phyloP scores from a whole-genome alignment of 2,329 filamentous ascomycete genomes.

The Phyllosticta paracitricarpa region DNA sequence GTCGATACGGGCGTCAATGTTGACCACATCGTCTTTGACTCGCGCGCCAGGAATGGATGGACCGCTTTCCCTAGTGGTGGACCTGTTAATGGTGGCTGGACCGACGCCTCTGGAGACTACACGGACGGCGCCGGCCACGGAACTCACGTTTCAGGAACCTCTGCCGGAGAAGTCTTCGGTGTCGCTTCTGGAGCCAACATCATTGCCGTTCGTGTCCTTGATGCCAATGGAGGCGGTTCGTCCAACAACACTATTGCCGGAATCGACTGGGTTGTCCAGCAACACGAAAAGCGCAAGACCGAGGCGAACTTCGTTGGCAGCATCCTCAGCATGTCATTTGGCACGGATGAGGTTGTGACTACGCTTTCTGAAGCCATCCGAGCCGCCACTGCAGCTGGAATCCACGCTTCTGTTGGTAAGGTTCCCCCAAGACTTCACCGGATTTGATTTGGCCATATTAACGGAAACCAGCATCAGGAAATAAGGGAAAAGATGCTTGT shows the following conservation, averaged over 20 bases:
- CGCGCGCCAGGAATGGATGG: conserved; percentile 23
- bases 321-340: conserved; percentile 39
- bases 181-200: conserved; percentile 40
- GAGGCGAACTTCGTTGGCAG: conserved; percentile 32
- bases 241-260: conserved; percentile 39
- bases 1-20: conserved; percentile 40
- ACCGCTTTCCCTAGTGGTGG: conserved; percentile 28
- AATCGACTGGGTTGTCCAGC: conserved; percentile 37
- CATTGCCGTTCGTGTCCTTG: conserved; percentile 43
- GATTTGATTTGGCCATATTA: no score
- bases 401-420: conserved; percentile 31
- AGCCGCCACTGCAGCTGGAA: conserved; percentile 27
- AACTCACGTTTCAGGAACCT: conserved; percentile 39
- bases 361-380: conserved; percentile 20
- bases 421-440: no score
- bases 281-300: conserved; percentile 33
- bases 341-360: conserved; percentile 21
- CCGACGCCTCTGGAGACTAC: conserved; percentile 12
- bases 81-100: not conserved
- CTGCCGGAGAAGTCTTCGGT: conserved; percentile 34
- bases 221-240: conserved; percentile 35
- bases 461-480: conserved; percentile 30
- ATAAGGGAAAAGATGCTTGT: conserved; percentile 25
- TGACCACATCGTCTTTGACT: conserved; percentile 35
- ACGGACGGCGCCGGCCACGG: conserved; percentile 38